phyloP scores from a whole-genome alignment of 1,284 basidiomycete genomes.

The Agroathelia rolfsii region DNA sequence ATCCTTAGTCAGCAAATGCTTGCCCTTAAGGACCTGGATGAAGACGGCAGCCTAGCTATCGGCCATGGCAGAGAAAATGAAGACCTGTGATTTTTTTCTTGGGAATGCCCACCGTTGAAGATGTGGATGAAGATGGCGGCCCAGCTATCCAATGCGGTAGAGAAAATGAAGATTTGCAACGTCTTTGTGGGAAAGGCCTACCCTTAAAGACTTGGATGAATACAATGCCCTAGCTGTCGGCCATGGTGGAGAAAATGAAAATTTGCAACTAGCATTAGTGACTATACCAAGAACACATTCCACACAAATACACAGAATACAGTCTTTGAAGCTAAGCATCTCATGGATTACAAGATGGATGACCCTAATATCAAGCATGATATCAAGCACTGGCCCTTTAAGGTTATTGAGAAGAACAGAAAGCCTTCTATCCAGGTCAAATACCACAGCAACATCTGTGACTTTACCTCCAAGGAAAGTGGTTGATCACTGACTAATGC shows the following conservation, averaged over 20 bases:
- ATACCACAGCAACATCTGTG: constrained; percentile 79
- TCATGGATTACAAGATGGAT: constrained; percentile 83
- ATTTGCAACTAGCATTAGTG: constrained; percentile 72
- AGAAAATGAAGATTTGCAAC: no score
- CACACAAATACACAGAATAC: constrained; percentile 88
- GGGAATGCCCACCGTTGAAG: no score
- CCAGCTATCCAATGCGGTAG: no score
- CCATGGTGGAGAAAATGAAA: no score
- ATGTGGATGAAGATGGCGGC: no score
- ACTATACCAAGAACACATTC: constrained; percentile 73
- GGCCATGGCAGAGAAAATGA: no score
- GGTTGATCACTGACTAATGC: no score
- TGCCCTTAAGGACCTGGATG: constrained; percentile 91
- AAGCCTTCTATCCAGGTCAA: constrained; percentile 84
- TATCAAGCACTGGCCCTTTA: constrained; percentile 77
- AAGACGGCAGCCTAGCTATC: constrained; percentile 80
- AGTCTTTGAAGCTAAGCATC: constrained; percentile 95
- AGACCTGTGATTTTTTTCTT: no score
- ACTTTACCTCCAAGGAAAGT: no score
- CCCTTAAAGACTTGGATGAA: constrained; percentile 91
- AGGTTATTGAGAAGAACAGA: constrained; percentile 67
- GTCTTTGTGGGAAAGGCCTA: no score
- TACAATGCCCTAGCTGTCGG: constrained; percentile 86
- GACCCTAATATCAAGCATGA: constrained; percentile 75
- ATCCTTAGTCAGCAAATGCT: constrained; percentile 93